phyloP scores from a whole-genome alignment of 352 stramenopile species.

The Pythium utonaiense region DNA sequence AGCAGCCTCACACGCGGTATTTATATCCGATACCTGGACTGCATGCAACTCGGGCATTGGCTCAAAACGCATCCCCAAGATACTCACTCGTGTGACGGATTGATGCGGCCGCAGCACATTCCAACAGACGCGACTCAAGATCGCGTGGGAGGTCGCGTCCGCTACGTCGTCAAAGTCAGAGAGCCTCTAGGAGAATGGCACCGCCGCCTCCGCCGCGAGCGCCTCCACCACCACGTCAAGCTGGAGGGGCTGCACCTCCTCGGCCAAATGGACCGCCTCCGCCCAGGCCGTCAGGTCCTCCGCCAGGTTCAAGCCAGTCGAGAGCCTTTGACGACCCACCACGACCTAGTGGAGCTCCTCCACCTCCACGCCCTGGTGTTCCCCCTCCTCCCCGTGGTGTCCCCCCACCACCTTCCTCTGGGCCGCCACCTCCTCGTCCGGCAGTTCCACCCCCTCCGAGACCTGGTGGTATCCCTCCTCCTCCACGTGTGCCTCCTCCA shows the following conservation, averaged over 20 bases:
- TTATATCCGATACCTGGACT: too few species aligned
- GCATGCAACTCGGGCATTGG: background rate
- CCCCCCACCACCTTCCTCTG: constrained; percentile 5
- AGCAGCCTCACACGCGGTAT: too few species aligned
- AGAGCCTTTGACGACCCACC: constrained; percentile 13
- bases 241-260: constrained; percentile 11
- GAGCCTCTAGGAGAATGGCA: background rate
- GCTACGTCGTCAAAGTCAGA: too few species aligned
- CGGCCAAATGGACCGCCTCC: constrained; percentile 24
- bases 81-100: background rate
- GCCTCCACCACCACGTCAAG: background rate
- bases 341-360: constrained; percentile 24
- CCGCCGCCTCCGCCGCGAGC: background rate
- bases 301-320: background rate
- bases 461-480: constrained; percentile 23
- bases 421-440: constrained; percentile 8
- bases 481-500: constrained; percentile 28
- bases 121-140: constrained; percentile 1
- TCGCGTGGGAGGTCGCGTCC: background rate
- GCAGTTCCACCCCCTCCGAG: constrained; percentile 26
- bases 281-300: constrained; percentile 7
- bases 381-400: constrained; percentile 9
- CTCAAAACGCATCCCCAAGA: background rate
- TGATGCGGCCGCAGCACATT: background rate
- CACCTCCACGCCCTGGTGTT: background rate